These are phyloP conservation scores for Plantago ovata DNA, from an alignment of 257 asterid species.

Conservation along the genomic window DNA sequence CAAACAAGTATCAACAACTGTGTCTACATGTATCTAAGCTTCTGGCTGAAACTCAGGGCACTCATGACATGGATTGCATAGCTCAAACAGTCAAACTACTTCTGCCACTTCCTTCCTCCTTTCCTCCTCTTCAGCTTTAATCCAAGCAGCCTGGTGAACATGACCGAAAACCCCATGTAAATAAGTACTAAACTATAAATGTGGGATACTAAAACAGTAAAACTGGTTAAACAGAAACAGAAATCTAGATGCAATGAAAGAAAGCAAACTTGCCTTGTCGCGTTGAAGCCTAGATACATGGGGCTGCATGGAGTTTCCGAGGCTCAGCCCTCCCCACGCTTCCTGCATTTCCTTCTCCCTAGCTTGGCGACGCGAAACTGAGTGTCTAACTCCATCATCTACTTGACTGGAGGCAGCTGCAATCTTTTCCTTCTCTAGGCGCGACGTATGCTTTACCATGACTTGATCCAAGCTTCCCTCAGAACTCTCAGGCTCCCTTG, in stretches of 20 bases:
- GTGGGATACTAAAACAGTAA: neutral
- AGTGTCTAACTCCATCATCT: slow-evolving; percentile 29
- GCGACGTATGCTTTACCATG: slow-evolving; percentile 55
- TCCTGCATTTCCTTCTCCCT: slow-evolving; percentile 74
- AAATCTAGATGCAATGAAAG: neutral
- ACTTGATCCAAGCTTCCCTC: slow-evolving; percentile 66
- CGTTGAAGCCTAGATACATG: slow-evolving; percentile 75
- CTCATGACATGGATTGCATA: slow-evolving; percentile 10
- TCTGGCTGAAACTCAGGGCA: neutral
- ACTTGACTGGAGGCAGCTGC: slow-evolving; percentile 28
- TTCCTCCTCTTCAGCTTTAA: slow-evolving; percentile 86
- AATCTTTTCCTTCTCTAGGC: slow-evolving; percentile 61
- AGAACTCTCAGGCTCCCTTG: slow-evolving; percentile 23
- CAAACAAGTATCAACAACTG: neutral
- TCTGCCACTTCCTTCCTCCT: slow-evolving; percentile 34
- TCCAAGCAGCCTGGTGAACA: slow-evolving; percentile 86
- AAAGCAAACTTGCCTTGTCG: slow-evolving; percentile 57
- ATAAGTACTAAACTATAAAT: neutral
- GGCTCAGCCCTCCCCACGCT: slow-evolving; percentile 91
- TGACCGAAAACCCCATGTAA: neutral
- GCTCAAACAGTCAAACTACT: slow-evolving; percentile 4
- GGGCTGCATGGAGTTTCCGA: slow-evolving; percentile 82
- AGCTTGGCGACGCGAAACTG: slow-evolving; percentile 56
- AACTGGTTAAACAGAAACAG: neutral
- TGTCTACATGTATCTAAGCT: too few species aligned